phyloP scores from a whole-genome alignment of 2,329 filamentous ascomycete genomes.

The Aspergillus sojae region DNA sequence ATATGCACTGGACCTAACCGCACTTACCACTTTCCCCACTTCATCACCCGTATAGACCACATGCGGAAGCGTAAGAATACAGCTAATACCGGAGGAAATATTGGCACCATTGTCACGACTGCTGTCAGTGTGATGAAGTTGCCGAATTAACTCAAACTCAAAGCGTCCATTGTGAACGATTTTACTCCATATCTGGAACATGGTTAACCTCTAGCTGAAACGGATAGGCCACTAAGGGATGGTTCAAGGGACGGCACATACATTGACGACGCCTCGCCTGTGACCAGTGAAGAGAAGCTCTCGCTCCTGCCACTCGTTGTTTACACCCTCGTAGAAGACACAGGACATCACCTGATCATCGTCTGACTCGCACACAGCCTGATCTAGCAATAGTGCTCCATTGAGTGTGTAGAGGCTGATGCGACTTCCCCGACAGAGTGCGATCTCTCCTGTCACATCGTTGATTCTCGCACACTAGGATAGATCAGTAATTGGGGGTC shows the following conservation, averaged over 20 bases:
- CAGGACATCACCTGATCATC: constrained; percentile 81
- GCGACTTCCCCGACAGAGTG: constrained; percentile 76
- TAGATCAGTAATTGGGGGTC: constrained; percentile 2
- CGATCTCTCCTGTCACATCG: constrained; percentile 85
- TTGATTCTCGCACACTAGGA: constrained; percentile 80
- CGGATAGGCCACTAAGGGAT: constrained; percentile 21
- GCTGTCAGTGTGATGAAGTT: constrained; percentile 77
- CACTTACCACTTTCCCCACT: constrained; percentile 81
- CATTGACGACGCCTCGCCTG: constrained; percentile 78
- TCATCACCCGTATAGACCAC: constrained; percentile 94
- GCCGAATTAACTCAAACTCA: constrained; percentile 75
- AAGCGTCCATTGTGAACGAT: constrained; percentile 66
- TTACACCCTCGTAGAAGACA: constrained; percentile 88
- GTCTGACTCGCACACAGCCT: constrained; percentile 71
- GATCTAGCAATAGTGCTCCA: constrained; percentile 77
- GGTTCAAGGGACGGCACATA: constrained; percentile 21
- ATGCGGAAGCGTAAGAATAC: constrained; percentile 79
- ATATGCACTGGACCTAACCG: neutral
- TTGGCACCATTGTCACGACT: constrained; percentile 62
- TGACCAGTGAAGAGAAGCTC: constrained; percentile 90
- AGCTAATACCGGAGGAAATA: constrained; percentile 72
- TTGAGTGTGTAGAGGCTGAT: constrained; percentile 86
- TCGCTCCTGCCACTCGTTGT: constrained; percentile 88
- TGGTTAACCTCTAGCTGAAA: constrained; percentile 12
- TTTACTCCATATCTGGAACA: constrained; percentile 58